Conservation (phyloP, 352 stramenopile genomes). For the Pythium phragmitis region DNA sequence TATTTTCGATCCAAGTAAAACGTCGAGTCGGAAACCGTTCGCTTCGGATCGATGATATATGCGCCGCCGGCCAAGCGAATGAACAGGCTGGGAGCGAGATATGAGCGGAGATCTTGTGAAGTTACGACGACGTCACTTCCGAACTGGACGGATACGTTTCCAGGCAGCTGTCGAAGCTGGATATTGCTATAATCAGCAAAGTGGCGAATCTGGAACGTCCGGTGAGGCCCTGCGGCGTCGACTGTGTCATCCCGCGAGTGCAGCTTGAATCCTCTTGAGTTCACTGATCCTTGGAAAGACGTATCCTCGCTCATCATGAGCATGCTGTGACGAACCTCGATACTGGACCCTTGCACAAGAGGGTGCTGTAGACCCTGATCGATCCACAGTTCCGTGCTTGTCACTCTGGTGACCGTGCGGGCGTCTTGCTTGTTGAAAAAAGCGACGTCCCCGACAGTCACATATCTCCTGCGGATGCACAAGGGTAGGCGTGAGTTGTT, state of each 20-base stretch:
- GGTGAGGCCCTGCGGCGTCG: conserved; percentile 31
- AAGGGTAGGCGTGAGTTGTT: not conserved
- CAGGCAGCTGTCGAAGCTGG: conserved; percentile 30
- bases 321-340: conserved; percentile 46
- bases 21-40: conserved; percentile 27
- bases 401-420: conserved; percentile 50
- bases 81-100: conserved; percentile 38
- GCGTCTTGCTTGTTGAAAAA: conserved; percentile 52
- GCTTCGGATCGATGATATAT: conserved; percentile 48
- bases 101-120: conserved; percentile 36
- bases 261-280: conserved; percentile 48
- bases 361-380: conserved; percentile 52
- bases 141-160: conserved; percentile 47
- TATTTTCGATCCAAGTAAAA: conserved; percentile 56
- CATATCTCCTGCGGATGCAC: conserved; percentile 31
- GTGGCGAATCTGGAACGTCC: conserved; percentile 47
- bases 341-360: conserved; percentile 38
- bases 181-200: conserved; percentile 46
- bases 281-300: conserved; percentile 41
- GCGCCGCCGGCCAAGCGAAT: conserved; percentile 47
- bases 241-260: conserved; percentile 48
- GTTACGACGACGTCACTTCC: conserved; percentile 50
- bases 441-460: conserved; percentile 51
- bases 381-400: conserved; percentile 35
- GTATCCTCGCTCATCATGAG: conserved; percentile 47